Conservation (phyloP, 768 basidiomycete species). For the Lactarius akahatsu region DNA sequence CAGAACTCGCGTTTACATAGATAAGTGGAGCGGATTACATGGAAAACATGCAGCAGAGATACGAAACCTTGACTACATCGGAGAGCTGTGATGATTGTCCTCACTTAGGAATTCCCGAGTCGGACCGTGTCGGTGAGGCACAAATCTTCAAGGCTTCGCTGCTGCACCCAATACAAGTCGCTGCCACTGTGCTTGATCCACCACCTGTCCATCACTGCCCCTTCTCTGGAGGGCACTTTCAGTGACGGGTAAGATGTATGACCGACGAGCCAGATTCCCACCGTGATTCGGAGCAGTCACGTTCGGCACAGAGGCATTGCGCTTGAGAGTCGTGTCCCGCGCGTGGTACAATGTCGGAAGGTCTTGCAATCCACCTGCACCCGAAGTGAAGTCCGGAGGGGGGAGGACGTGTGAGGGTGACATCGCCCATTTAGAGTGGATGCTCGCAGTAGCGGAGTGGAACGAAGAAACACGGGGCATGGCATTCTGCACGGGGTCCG, state of each 20-base stretch:
- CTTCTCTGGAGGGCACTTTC: not conserved
- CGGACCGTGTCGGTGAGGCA: not conserved
- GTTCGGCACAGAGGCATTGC: slow-evolving; percentile 1
- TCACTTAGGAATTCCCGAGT: not conserved
- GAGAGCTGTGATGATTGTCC: not conserved
- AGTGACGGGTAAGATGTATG: not conserved
- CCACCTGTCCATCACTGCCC: slow-evolving; percentile 10
- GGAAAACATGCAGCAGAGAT: not conserved
- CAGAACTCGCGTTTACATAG: not conserved
- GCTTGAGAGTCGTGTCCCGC: not conserved
- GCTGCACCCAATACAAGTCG: slow-evolving; percentile 21
- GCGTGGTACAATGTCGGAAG: not conserved
- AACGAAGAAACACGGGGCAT: not conserved
- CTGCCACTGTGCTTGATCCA: slow-evolving; percentile 19
- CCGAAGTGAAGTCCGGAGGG: not conserved
- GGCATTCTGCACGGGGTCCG: not conserved
- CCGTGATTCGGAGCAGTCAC: not conserved
- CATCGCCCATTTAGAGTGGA: slow-evolving; percentile 19
- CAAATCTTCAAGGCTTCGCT: not conserved
- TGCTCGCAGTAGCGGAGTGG: slow-evolving; percentile 17
- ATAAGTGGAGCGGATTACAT: not conserved
- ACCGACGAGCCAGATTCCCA: not conserved
- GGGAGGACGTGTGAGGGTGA: not conserved
- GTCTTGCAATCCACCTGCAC: not conserved
- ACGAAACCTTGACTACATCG: not conserved